Evolutionary conservation across 2,329 filamentous ascomycete genomes (phyloP).

Genomic region (Fusarium sp.): DNA sequence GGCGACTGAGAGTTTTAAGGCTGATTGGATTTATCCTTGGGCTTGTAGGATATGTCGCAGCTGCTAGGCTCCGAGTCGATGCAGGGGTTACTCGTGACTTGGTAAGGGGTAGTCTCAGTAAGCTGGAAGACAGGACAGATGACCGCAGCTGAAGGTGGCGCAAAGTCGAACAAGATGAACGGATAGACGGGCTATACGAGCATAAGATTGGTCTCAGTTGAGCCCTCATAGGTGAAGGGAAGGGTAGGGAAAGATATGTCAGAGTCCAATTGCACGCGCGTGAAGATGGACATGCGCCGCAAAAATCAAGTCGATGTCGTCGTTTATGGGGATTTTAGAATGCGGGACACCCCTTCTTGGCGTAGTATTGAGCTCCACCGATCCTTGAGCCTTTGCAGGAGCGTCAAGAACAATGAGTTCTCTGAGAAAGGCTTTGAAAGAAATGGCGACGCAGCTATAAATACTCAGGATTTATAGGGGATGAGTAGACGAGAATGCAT

Average conservation of each 20-base stretch:
- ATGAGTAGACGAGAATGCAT: slow-evolving; percentile 25
- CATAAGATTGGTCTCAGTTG: slow-evolving; percentile 33
- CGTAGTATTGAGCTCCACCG: slow-evolving; percentile 35
- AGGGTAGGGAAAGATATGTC: slow-evolving; percentile 9
- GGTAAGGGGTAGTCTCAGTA: slow-evolving; percentile 24
- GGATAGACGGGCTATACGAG: slow-evolving; percentile 21
- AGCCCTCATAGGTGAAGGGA: slow-evolving; percentile 39
- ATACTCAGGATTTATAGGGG: slow-evolving; percentile 12
- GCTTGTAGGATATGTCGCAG: slow-evolving; percentile 8
- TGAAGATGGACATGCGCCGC: slow-evolving; percentile 27
- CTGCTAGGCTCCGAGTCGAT: slow-evolving; percentile 12
- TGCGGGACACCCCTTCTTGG: slow-evolving; percentile 39
- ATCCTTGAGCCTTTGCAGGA: slow-evolving; percentile 14
- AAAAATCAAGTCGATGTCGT: slow-evolving; percentile 36
- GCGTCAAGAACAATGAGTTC: slow-evolving; percentile 2
- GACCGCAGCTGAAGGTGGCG: slow-evolving; percentile 26
- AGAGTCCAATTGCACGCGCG: slow-evolving; percentile 28
- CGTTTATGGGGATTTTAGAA: slow-evolving; percentile 36
- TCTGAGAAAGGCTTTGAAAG: slow-evolving; percentile 3
- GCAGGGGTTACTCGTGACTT: slow-evolving; percentile 27
- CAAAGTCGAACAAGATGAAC: slow-evolving; percentile 8
- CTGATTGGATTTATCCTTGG: not conserved
- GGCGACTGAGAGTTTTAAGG: not conserved
- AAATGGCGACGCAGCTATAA: not conserved
- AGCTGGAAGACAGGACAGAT: slow-evolving; percentile 26